Base-by-base conservation (phyloP, 148 eudicot species). In the Camellia lanceoleosa region DNA sequence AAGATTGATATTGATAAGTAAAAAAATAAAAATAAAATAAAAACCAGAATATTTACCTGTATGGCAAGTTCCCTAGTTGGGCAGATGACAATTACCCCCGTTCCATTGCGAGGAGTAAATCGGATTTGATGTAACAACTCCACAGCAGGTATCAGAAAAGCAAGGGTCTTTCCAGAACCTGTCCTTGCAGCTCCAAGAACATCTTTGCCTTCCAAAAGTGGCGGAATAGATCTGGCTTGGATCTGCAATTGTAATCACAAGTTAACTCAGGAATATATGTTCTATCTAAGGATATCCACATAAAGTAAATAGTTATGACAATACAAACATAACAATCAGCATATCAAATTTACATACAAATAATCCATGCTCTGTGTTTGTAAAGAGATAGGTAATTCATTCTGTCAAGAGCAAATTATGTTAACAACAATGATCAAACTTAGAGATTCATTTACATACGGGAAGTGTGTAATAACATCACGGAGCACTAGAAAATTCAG, bases 121-220 rank as follows among this genome's bases (percentile, higher is more conserved):
- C 78, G 87, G 56, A 78, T 79, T 44, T 89, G 81, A 82, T 88
- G 84, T 78, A 95, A 70, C 77, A 92, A 56, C 85, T 95, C 98
- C 49, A 95, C 91, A 15, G 97, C 97, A 59, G 98, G 98, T 76
- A 96, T 67, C 64, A 96, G 88, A 84, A 96, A 96, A 15, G 99
- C 99, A 83, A 93, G 98, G 71, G 99, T 96, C 87, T 93, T 96
- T 56, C 99, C 99, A 12, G 99, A 93, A 84, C 99, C 99, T 58
- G 99, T 96, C 79, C 99, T 92, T 75, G 99, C 99, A 81, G 99
- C 99, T 79, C 99, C 99, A 84, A 96, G 97, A 77, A 96, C 92
- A 87, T 96, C 97, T 86, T 90, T 91, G 19, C 95, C 97, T 87
- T 91, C 95, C 80, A 93, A 69, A 46, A 96, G 94, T 55, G 93